Conservation (phyloP, 371 early-diverging fungal genomes). For the Amoeboaphelidium protococcarum region DNA sequence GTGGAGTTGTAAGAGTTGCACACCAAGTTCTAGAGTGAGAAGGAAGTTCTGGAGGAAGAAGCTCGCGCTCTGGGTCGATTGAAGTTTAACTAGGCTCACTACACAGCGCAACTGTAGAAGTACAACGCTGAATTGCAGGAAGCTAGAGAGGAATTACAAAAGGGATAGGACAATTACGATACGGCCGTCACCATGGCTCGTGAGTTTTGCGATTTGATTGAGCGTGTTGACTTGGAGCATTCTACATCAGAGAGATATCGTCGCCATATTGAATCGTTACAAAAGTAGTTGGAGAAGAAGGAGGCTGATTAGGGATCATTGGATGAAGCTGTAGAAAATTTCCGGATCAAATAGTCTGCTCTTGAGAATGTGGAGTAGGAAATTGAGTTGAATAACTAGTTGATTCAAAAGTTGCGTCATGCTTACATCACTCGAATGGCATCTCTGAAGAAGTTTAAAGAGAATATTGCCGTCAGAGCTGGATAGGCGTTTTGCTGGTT, state of each 20-base stretch:
- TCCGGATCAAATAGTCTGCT: no score
- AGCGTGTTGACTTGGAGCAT: neutral
- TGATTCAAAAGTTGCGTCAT: no score
- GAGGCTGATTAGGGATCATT: constrained; percentile 19
- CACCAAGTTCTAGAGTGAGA: constrained; percentile 2
- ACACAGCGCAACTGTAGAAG: no score
- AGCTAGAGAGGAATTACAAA: constrained; percentile 16
- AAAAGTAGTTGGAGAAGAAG: constrained; percentile 8
- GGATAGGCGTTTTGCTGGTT: constrained; percentile 35
- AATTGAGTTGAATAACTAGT: constrained; percentile 17
- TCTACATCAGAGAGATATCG: constrained; percentile 2
- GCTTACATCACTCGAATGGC: no score
- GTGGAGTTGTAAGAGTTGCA: constrained; percentile 8
- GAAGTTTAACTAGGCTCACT: constrained; percentile 2
- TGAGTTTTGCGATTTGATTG: constrained; percentile 3
- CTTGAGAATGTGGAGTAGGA: constrained; percentile 28
- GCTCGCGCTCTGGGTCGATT: constrained; percentile 5
- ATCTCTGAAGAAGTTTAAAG: constrained; percentile 41
- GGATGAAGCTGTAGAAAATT: constrained; percentile 7
- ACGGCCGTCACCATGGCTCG: constrained; percentile 2
- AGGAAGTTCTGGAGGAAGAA: constrained; percentile 5
- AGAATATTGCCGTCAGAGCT: constrained; percentile 41
- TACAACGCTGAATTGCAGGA: constrained; percentile 24
- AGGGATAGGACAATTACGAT: constrained; percentile 7
- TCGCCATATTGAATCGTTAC: constrained; percentile 7